Evolutionary conservation across 768 basidiomycete species (phyloP), one percentile per base, ranked within the genome.

Genomic region (Saitozyma podzolica): DNA sequence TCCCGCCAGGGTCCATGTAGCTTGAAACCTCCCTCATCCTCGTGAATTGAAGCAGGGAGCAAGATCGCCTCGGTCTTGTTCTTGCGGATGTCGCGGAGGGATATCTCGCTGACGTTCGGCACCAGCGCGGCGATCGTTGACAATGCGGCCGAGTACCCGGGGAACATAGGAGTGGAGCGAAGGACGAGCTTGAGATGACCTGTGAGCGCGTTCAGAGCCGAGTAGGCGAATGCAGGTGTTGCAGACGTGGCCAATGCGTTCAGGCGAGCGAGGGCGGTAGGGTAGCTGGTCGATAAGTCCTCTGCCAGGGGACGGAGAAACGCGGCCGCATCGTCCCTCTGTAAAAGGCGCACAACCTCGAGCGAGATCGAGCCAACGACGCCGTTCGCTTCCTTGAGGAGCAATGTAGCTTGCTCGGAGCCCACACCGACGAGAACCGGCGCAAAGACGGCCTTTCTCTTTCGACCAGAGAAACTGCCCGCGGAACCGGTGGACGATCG

Each of bases 21-120:
- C 42, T 72, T 72, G 69, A 70, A 75, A 1, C 69, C 69, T 10
- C 71, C 74, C 29, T 70, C 67, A 54, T 75, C 74, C 41, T 73
- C 73, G 40, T 73, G 74, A 40, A 73, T 73, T 47, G 71, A 75
- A 6, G 73, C 73, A 9, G 74, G 74, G 1, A 75, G 64, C 1
- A 75, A 58, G 20, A 75, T 50, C 40, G 64, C 62, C 57, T 75
- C 74, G 3, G 71, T 64, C 52, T 71, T 73, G 55, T 66, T 73
- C 60, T 71, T 70, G 48, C 71, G 40, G 19, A 75, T 73, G 43
- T 70, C 71, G 9, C 74, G 63, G 6, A 75, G 56, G 0, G 71
- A 71, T 9, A 75, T 54, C 41, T 65, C 71, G 20, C 62, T 59
- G 11, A 71, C 64, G 19, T 49, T 16, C 3, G 65, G 56, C 2